Evolutionary conservation across 2,329 filamentous ascomycete genomes (phyloP), one percentile per base, ranked within the genome.

Genomic region (Botrytis deweyae): DNA sequence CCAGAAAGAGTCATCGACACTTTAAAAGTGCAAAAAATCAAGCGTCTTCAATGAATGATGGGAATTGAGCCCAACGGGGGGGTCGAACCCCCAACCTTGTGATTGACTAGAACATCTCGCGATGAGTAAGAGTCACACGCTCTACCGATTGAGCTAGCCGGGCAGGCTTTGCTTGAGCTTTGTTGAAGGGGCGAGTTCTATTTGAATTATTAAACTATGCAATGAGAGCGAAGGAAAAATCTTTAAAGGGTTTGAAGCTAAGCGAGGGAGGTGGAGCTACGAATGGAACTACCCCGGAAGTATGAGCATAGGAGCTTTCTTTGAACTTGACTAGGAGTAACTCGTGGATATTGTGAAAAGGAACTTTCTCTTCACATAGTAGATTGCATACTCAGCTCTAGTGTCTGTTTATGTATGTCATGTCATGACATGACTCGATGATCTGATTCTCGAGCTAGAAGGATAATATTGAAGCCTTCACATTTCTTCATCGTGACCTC

Each of bases 61-160:
- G 61, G 61, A 29, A 64, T 64, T 64, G 62, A 64, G 62, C 38
- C 40, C 40, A 65, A 73, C 62, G 62, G 62, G 62, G 62, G 62
- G 62, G 25, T 65, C 62, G 40, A 65, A 44, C 40, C 62, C 62
- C 62, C 40, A 65, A 65, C 40, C 62, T 65, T 65, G 62, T 65
- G 62, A 65, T 65, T 16, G 52, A 58, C 52, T 58, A 29, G 52
- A 58, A 16, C 52, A 58, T 58, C 52, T 58, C 29, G 52, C 52
- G 52, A 58, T 58, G n/a, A 18, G 0, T 79, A 78, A 79, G 77
- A 80, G 78, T 75, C 78, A 77, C 77, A 79, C 78, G 78, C 78
- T 79, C 78, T 78, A 80, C 78, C 78, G 78, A 79, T 79, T 79
- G 78, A 79, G 78, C 78, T 80, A 78, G 74, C 77, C 76, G 75